Conservation (phyloP, 768 basidiomycete species). For the Cystofilobasidium macerans region DNA sequence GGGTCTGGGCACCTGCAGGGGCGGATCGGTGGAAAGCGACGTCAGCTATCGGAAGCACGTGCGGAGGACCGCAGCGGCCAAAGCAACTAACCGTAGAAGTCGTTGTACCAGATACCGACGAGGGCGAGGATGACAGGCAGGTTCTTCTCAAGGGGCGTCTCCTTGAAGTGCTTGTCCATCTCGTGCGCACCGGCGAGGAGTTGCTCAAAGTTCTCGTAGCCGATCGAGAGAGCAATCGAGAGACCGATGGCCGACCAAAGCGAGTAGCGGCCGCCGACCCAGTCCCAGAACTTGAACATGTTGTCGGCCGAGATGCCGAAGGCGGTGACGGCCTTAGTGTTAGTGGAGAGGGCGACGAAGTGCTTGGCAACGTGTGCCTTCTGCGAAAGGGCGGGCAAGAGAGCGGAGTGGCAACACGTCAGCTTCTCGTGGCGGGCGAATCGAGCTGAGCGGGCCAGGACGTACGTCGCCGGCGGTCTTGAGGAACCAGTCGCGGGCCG, state of each 20-base stretch:
- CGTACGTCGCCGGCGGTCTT: slow-evolving; percentile 57
- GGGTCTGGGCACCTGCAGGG: slow-evolving; percentile 69
- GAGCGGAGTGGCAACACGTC: neutral
- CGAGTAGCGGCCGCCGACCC: slow-evolving; percentile 98
- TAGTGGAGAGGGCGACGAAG: slow-evolving; percentile 96
- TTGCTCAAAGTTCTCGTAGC: slow-evolving; percentile 85
- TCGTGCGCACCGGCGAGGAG: slow-evolving; percentile 85
- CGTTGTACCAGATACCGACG: slow-evolving; percentile 95
- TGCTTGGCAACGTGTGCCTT: slow-evolving; percentile 92
- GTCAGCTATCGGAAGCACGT: slow-evolving; percentile 10
- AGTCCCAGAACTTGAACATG: slow-evolving; percentile 99
- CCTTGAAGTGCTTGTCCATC: slow-evolving; percentile 95
- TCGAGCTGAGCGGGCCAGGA: slow-evolving; percentile 14
- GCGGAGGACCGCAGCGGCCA: slow-evolving; percentile 2
- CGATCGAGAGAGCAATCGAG: slow-evolving; percentile 83
- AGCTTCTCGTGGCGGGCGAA: neutral
- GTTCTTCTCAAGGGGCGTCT: slow-evolving; percentile 75
- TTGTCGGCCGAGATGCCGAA: slow-evolving; percentile 85
- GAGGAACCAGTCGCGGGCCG: slow-evolving; percentile 91
- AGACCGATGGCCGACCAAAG: slow-evolving; percentile 97
- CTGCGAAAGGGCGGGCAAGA: slow-evolving; percentile 27
- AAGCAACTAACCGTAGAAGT: slow-evolving; percentile 62
- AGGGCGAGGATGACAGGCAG: slow-evolving; percentile 82
- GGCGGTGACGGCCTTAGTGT: slow-evolving; percentile 78
- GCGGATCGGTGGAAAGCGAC: neutral